Percentiles rank a stretch among this genome's conserved stretches.
Conservation (phyloP, 2,329 filamentous ascomycete species). For the Talaromyces sp. region DNA sequence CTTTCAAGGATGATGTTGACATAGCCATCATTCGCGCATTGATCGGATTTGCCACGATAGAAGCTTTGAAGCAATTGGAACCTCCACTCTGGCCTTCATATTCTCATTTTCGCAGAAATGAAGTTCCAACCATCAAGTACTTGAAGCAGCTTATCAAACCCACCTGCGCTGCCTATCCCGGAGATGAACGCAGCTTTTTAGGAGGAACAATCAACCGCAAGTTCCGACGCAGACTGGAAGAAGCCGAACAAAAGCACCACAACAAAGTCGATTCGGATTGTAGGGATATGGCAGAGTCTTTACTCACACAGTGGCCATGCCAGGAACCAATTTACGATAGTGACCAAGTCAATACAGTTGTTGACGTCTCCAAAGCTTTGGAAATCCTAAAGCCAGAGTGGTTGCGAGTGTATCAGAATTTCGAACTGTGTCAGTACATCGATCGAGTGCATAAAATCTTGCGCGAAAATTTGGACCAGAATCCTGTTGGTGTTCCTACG, state of each 20-base stretch:
- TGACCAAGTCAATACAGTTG: background rate
- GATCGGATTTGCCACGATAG: conserved; percentile 40
- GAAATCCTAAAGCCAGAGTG: conserved; percentile 42
- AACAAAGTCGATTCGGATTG: conserved; percentile 31
- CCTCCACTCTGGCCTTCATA: conserved; percentile 34
- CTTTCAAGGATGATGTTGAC: conserved; percentile 35
- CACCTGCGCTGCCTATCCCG: background rate
- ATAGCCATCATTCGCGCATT: conserved; percentile 40
- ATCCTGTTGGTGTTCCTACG: background rate
- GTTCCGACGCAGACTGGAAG: background rate
- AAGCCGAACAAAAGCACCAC: conserved; percentile 20
- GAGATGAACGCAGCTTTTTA: background rate
- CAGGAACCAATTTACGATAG: conserved; percentile 25
- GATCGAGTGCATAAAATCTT: conserved; percentile 40
- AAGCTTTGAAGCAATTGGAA: conserved; percentile 32
- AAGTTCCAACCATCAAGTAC: conserved; percentile 10
- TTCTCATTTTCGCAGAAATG: conserved; percentile 5
- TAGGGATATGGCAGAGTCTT: conserved; percentile 32
- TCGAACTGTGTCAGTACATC: conserved; percentile 43
- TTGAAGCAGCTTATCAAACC: background rate
- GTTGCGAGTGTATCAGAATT: conserved; percentile 46
- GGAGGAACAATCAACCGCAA: background rate
- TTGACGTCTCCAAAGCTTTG: conserved; percentile 39
- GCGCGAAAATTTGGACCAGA: conserved; percentile 10
- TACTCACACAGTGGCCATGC: conserved; percentile 46